phyloP scores from a whole-genome alignment of 164 flowering plant genomes.

The Tetrastigma voinierianum region DNA sequence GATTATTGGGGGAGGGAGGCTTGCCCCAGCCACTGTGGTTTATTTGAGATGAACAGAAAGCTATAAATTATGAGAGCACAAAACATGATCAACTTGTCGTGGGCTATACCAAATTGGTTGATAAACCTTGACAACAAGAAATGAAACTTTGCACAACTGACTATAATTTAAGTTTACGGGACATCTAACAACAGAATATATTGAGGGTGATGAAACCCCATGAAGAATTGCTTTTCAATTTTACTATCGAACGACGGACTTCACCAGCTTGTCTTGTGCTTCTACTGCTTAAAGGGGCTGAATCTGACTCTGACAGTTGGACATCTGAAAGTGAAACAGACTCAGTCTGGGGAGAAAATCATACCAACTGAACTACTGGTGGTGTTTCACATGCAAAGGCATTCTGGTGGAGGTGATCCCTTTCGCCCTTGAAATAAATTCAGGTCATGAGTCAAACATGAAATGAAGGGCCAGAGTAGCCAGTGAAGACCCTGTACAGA shows the following conservation, averaged over 20 bases:
- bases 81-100: conserved; percentile 3
- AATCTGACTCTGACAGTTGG: conserved; percentile 28
- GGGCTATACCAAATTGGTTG: conserved; percentile 1
- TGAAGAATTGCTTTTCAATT: conserved; percentile 4
- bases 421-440: conserved; percentile 24
- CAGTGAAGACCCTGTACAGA: conserved; percentile 36
- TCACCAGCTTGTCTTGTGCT: conserved; percentile 30
- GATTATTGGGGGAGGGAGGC: conserved; percentile 6
- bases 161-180: conserved; percentile 14
- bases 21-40: conserved; percentile 6
- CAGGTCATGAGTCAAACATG: conserved; percentile 31
- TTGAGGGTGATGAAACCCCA: conserved; percentile 1
- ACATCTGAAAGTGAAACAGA: conserved; percentile 26
- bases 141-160: conserved; percentile 19
- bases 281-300: conserved; percentile 28
- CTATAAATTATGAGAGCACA: not conserved
- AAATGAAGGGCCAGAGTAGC: conserved; percentile 38
- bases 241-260: conserved; percentile 25
- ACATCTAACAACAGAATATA: conserved; percentile 10
- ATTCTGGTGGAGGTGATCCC: conserved; percentile 27
- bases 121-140: not conserved
- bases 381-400: conserved; percentile 26
- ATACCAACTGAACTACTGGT: conserved; percentile 29
- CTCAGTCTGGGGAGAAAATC: conserved; percentile 28
- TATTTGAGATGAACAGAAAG: conserved; percentile 1